Evolutionary conservation across 306 rosid species (phyloP).

Genomic region (Dalbergia oliveri): DNA sequence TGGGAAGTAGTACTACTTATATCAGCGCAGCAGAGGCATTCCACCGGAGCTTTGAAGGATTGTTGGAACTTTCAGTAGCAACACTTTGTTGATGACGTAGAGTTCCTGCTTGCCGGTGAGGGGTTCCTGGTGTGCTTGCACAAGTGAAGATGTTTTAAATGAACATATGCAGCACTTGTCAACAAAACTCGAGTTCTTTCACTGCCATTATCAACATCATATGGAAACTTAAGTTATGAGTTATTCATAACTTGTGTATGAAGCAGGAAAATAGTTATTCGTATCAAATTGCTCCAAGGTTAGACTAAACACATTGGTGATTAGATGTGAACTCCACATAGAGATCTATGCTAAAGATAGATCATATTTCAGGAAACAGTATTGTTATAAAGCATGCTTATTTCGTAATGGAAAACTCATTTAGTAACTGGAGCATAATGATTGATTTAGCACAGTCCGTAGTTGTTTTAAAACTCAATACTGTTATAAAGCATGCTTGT

Average conservation of each 20-base stretch:
- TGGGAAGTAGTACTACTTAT: constrained; percentile 66
- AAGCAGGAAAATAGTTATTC: background rate
- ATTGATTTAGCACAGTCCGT: no score
- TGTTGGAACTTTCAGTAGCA: constrained; percentile 61
- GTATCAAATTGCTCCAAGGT: no score
- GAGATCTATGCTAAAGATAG: no score
- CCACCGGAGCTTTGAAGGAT: constrained; percentile 59
- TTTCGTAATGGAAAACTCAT: no score
- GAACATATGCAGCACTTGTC: constrained; percentile 73
- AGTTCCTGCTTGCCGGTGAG: constrained; percentile 34
- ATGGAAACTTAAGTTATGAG: background rate
- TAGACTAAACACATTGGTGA: no score
- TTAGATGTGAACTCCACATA: no score
- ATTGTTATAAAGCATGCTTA: no score
- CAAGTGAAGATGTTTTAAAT: constrained; percentile 63
- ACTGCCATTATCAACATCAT: constrained; percentile 53
- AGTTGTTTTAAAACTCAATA: no score
- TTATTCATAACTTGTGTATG: background rate
- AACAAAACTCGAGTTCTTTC: constrained; percentile 65
- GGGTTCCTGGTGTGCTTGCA: constrained; percentile 31
- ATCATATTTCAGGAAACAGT: no score
- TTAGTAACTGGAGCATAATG: no score
- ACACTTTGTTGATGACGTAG: constrained; percentile 56
- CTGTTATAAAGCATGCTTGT: no score
- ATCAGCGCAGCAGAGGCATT: constrained; percentile 74